Evolutionary conservation across 2,329 filamentous ascomycete genomes (phyloP).

Genomic region (Helminthosporium solani): DNA sequence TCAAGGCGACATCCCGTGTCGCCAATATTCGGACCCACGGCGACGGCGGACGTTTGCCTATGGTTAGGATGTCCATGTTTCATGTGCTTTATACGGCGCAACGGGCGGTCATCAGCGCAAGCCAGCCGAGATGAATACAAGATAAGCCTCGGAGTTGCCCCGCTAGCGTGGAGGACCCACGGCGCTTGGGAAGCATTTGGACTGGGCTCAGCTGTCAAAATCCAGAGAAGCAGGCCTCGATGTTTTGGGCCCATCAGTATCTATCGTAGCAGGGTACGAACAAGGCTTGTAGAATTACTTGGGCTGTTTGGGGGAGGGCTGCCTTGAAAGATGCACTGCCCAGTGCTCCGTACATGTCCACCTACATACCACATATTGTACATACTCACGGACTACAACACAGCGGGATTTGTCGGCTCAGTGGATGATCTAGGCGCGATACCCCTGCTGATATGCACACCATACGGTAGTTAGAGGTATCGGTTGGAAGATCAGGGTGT

Average conservation of each 20-base stretch:
- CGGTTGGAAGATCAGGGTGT: background rate
- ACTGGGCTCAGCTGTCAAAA: too few species aligned
- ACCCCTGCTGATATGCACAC: slow-evolving; percentile 6
- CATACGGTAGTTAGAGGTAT: background rate
- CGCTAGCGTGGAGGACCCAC: background rate
- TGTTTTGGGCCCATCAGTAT: too few species aligned
- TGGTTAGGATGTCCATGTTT: background rate
- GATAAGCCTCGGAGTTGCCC: background rate
- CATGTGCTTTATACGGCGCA: background rate
- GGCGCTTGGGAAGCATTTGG: too few species aligned
- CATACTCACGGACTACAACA: too few species aligned
- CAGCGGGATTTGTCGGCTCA: slow-evolving; percentile 11
- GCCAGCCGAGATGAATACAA: background rate
- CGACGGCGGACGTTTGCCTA: background rate
- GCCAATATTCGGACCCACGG: background rate
- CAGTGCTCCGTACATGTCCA: too few species aligned
- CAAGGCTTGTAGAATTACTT: too few species aligned
- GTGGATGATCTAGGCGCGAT: background rate
- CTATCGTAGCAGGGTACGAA: too few species aligned
- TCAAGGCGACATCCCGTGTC: background rate
- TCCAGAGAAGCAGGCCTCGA: too few species aligned
- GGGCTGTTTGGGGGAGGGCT: too few species aligned
- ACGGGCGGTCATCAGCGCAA: background rate
- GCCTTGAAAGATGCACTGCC: too few species aligned
- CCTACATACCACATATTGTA: too few species aligned